A percentile compares a stretch with the other conserved stretches of the same genome.
phyloP scores from a whole-genome alignment of 1,284 basidiomycete species.

The Phellopilus nigrolimitatus region DNA sequence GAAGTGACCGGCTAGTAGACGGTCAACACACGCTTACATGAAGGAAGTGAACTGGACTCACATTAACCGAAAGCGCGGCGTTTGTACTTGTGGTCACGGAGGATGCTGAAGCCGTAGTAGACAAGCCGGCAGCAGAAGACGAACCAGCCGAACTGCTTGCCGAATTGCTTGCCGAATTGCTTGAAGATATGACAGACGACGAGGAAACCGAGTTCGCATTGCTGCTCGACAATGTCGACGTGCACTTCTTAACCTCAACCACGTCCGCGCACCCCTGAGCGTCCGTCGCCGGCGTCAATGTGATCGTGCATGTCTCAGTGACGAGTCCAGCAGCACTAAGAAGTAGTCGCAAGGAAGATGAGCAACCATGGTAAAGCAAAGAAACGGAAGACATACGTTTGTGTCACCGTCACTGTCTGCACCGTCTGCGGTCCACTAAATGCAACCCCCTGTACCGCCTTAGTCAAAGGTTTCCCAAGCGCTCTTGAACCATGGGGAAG shows the following conservation, averaged over 20 bases:
- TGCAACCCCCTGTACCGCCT: constrained; percentile 8
- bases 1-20: constrained; percentile 12
- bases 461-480: neutral
- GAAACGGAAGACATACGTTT: constrained; percentile 21
- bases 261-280: constrained; percentile 46
- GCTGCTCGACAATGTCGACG: constrained; percentile 26
- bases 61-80: constrained; percentile 7
- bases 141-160: neutral
- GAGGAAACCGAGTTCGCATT: constrained; percentile 21
- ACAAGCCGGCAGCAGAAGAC: neutral
- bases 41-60: constrained; percentile 1
- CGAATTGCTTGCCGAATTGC: neutral
- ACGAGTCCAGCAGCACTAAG: constrained; percentile 34
- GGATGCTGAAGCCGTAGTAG: constrained; percentile 2
- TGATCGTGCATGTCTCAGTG: constrained; percentile 58
- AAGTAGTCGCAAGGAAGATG: constrained; percentile 19
- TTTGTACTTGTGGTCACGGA: neutral
- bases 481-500: constrained; percentile 7
- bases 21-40: neutral
- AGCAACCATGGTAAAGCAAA: neutral
- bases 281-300: constrained; percentile 46
- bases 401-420: constrained; percentile 15
- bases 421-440: constrained; percentile 15
- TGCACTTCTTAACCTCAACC: constrained; percentile 56
- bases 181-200: constrained; percentile 15